These are phyloP conservation scores for Eimeria acervulina DNA, from an alignment of 169 alveolate species.

Conservation along the genomic window DNA sequence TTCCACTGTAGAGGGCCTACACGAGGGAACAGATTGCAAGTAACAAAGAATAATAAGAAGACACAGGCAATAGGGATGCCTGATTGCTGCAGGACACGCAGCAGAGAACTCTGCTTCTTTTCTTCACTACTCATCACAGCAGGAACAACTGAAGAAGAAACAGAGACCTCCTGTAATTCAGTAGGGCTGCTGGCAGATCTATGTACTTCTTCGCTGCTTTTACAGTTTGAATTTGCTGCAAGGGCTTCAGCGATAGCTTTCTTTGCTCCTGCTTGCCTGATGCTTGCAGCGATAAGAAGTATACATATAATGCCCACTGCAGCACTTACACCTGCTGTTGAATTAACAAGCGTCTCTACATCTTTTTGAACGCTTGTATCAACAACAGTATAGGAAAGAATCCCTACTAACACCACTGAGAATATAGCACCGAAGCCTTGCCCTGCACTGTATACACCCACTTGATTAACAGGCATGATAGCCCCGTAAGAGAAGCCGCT, in stretches of 20 bases:
- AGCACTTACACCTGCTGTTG: background rate
- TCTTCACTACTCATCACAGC: background rate
- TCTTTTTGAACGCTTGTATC: background rate
- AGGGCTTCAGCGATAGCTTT: background rate
- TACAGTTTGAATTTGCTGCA: background rate
- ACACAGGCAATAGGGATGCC: background rate
- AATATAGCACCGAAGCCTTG: conserved; percentile 8
- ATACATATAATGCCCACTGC: background rate
- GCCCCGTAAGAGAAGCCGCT: conserved; percentile 58
- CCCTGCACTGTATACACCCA: conserved; percentile 33
- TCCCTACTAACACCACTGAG: background rate
- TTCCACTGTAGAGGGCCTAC: conserved; percentile 71
- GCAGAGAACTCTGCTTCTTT: background rate
- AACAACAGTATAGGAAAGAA: background rate
- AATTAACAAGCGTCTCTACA: background rate
- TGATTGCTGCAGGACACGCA: background rate
- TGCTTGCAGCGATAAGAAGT: background rate
- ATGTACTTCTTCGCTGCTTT: background rate
- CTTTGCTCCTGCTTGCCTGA: background rate
- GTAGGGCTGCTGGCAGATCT: background rate
- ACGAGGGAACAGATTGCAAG: conserved; percentile 56
- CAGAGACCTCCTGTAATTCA: background rate
- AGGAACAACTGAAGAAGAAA: background rate
- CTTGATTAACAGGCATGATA: conserved; percentile 47
- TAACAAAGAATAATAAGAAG: conserved; percentile 21